Evolutionary conservation across 148 eudicot genomes (phyloP).

Genomic region (Bassia scoparia): DNA sequence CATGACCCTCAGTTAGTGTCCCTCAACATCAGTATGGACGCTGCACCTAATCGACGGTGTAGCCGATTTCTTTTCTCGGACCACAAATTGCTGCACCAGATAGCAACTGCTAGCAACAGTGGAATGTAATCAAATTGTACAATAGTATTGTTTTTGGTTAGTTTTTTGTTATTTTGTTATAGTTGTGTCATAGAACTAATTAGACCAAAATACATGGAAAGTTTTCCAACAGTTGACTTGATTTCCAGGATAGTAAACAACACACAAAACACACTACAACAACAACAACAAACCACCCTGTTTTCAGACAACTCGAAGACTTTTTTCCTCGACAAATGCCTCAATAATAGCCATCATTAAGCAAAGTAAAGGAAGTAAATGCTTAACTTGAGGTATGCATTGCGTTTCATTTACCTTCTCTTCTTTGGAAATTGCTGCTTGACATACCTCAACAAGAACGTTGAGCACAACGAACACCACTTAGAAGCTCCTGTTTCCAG

Average conservation of each 20-base stretch:
- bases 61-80: no score
- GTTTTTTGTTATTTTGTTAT: background rate
- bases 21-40: no score
- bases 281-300: no score
- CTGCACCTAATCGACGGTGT: no score
- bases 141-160: background rate
- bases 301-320: conserved; percentile 13
- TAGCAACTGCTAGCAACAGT: no score
- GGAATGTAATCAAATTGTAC: no score
- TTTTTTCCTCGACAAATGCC: conserved; percentile 2
- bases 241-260: conserved; percentile 19
- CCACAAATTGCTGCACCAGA: no score
- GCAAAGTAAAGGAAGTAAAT: conserved; percentile 22
- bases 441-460: conserved; percentile 12
- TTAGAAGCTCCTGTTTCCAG: conserved; percentile 7
- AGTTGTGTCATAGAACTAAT: conserved; percentile 25
- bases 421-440: conserved; percentile 6
- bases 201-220: conserved; percentile 25
- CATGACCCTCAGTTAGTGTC: no score
- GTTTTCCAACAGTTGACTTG: conserved; percentile 5
- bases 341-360: conserved; percentile 16
- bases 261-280: no score
- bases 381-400: conserved; percentile 4
- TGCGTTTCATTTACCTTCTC: background rate
- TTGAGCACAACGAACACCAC: conserved; percentile 8